A percentile compares a stretch with the other conserved stretches of the same genome.
Evolutionary conservation across 331 rosid species (phyloP).

Genomic region (Cydonia oblonga): DNA sequence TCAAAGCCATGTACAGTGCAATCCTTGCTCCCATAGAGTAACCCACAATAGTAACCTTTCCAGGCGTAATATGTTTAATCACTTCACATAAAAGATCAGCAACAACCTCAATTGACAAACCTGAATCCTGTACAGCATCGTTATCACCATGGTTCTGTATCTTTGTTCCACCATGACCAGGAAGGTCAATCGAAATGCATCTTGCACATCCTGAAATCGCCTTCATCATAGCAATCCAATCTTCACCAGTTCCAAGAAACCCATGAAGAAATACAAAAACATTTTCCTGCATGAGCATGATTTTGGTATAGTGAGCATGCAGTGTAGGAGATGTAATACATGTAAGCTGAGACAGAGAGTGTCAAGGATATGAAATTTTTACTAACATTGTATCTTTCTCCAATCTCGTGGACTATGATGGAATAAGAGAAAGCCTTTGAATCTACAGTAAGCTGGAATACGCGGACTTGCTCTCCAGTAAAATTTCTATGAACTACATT

Average conservation of each 20-base stretch:
- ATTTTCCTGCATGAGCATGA: slow-evolving; percentile 54
- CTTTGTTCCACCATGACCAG: slow-evolving; percentile 74
- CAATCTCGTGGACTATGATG: slow-evolving; percentile 61
- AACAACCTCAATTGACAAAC: slow-evolving; percentile 50
- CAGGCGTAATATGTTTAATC: slow-evolving; percentile 41
- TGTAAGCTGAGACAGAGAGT: not conserved
- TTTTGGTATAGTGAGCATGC: slow-evolving; percentile 18
- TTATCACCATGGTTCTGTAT: slow-evolving; percentile 20
- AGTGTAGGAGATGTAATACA: not conserved
- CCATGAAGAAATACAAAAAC: slow-evolving; percentile 79
- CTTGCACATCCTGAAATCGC: slow-evolving; percentile 63
- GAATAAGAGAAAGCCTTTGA: slow-evolving; percentile 33
- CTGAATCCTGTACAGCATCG: slow-evolving; percentile 21
- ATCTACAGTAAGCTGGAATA: slow-evolving; percentile 35
- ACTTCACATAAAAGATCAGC: slow-evolving; percentile 40
- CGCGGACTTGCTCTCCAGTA: slow-evolving; percentile 31
- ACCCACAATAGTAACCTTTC: slow-evolving; percentile 63
- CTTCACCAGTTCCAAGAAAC: slow-evolving; percentile 88
- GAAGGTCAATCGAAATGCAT: slow-evolving; percentile 88
- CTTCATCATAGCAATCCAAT: slow-evolving; percentile 80
- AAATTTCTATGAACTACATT: slow-evolving; percentile 24
- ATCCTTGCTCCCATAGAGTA: slow-evolving; percentile 96
- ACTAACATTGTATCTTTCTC: slow-evolving; percentile 57
- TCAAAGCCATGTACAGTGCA: slow-evolving; percentile 71
- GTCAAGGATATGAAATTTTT: not conserved